Evolutionary conservation across 2,329 filamentous ascomycete genomes (phyloP).

Genomic region (Byssothecium circinans): DNA sequence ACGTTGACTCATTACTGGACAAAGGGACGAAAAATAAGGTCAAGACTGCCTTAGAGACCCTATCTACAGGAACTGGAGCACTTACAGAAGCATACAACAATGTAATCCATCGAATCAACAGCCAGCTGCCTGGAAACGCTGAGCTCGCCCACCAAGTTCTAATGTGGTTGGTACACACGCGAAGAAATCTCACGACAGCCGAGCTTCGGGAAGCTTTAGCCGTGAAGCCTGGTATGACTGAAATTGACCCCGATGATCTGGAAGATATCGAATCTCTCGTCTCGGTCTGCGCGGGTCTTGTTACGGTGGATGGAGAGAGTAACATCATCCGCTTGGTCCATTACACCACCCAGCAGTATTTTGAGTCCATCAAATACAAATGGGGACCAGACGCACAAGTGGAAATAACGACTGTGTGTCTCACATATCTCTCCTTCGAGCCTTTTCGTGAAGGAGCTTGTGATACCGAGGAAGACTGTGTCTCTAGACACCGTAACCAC

Average conservation of each 20-base stretch:
- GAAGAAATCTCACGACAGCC: slow-evolving; percentile 12
- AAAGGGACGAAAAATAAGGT: slow-evolving; percentile 41
- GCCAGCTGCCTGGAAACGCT: slow-evolving; percentile 36
- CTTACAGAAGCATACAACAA: slow-evolving; percentile 47
- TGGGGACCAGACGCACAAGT: slow-evolving; percentile 23
- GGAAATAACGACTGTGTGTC: slow-evolving; percentile 25
- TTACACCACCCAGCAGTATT: slow-evolving; percentile 33
- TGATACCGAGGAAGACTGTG: slow-evolving; percentile 13
- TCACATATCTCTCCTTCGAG: slow-evolving; percentile 36
- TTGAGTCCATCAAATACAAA: slow-evolving; percentile 25
- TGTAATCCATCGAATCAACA: slow-evolving; percentile 49
- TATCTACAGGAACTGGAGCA: slow-evolving; percentile 34
- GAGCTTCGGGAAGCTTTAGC: slow-evolving; percentile 18
- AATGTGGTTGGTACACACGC: slow-evolving; percentile 19
- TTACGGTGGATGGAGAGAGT: slow-evolving; percentile 33
- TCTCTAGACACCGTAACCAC: slow-evolving; percentile 15
- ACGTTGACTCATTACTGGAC: slow-evolving; percentile 39
- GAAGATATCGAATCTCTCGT: slow-evolving; percentile 17
- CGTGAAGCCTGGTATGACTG: slow-evolving; percentile 5
- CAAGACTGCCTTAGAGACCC: slow-evolving; percentile 27
- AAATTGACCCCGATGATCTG: slow-evolving; percentile 14
- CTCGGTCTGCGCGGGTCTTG: slow-evolving; percentile 32
- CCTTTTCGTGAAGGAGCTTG: slow-evolving; percentile 20
- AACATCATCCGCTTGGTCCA: slow-evolving; percentile 30
- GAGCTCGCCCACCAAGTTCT: slow-evolving; percentile 41